These are phyloP conservation scores for Gentiana straminea DNA, from an alignment of 257 asterid species.

Conservation along the genomic window DNA sequence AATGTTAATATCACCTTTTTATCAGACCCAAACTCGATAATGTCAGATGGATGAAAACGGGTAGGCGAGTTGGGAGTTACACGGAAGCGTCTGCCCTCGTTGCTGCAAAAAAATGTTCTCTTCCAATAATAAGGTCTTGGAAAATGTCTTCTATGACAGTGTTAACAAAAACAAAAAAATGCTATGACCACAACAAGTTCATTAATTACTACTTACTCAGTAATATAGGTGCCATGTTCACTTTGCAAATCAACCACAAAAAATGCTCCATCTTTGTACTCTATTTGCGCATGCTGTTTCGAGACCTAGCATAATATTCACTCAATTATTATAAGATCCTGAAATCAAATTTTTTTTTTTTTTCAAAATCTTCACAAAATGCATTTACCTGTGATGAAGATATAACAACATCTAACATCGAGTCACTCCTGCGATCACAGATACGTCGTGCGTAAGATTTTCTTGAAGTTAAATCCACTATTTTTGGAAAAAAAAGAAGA, in stretches of 20 bases:
- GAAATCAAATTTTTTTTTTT: no score
- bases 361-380: background rate
- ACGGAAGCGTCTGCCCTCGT: conserved; percentile 53
- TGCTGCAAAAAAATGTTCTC: conserved; percentile 29
- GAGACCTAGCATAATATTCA: conserved; percentile 38
- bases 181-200: background rate
- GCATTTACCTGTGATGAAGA: conserved; percentile 52
- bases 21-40: conserved; percentile 74
- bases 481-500: background rate
- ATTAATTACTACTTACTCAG: conserved; percentile 36
- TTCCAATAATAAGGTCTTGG: conserved; percentile 1
- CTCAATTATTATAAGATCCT: background rate
- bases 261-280: conserved; percentile 60
- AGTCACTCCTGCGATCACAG: conserved; percentile 38
- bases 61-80: conserved; percentile 57
- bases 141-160: no score
- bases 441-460: background rate
- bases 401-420: conserved; percentile 39
- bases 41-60: conserved; percentile 66
- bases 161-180: background rate
- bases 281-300: conserved; percentile 56
- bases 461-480: background rate
- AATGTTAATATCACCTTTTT: conserved; percentile 28
- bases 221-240: conserved; percentile 75
- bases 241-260: conserved; percentile 66